phyloP scores from a whole-genome alignment of 2,329 filamentous ascomycete species.

The Trichoderma endophyticum region DNA sequence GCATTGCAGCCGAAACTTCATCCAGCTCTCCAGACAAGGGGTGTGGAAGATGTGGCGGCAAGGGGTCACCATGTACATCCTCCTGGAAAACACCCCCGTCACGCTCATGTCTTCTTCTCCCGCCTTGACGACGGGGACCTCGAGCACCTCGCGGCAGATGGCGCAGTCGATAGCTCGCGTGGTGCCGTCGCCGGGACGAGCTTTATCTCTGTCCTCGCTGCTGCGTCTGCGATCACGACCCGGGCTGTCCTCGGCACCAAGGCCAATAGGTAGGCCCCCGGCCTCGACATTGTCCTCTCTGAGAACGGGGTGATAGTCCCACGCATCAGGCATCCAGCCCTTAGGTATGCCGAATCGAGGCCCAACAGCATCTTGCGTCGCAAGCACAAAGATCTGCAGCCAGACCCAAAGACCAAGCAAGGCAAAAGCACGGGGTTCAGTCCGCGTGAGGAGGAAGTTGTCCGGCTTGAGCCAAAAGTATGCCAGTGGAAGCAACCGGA shows the following conservation, averaged over 20 bases:
- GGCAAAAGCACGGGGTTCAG: constrained; percentile 63
- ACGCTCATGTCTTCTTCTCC: constrained; percentile 55
- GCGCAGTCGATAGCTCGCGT: constrained; percentile 76
- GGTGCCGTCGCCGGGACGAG: constrained; percentile 22
- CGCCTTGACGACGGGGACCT: constrained; percentile 74
- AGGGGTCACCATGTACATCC: constrained; percentile 94
- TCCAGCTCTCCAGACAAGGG: constrained; percentile 89
- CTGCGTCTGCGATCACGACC: constrained; percentile 29
- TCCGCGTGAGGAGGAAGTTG: constrained; percentile 77
- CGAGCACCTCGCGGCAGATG: constrained; percentile 88
- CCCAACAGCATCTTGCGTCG: constrained; percentile 78
- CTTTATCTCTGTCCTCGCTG: constrained; percentile 35
- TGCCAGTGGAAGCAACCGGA: constrained; percentile 74
- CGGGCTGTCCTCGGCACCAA: constrained; percentile 39
- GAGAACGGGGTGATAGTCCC: constrained; percentile 92
- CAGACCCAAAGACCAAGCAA: constrained; percentile 72
- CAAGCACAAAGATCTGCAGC: constrained; percentile 77
- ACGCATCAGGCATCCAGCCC: constrained; percentile 68
- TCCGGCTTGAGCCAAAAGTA: constrained; percentile 79
- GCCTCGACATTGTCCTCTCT: constrained; percentile 78
- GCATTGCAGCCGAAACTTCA: constrained; percentile 88
- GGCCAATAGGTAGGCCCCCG: constrained; percentile 75
- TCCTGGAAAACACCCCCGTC: constrained; percentile 69
- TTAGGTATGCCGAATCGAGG: constrained; percentile 80
- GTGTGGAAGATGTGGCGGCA: constrained; percentile 96